Base-by-base conservation (phyloP, 1,284 basidiomycete genomes). In the Rugosomyces carneus region DNA sequence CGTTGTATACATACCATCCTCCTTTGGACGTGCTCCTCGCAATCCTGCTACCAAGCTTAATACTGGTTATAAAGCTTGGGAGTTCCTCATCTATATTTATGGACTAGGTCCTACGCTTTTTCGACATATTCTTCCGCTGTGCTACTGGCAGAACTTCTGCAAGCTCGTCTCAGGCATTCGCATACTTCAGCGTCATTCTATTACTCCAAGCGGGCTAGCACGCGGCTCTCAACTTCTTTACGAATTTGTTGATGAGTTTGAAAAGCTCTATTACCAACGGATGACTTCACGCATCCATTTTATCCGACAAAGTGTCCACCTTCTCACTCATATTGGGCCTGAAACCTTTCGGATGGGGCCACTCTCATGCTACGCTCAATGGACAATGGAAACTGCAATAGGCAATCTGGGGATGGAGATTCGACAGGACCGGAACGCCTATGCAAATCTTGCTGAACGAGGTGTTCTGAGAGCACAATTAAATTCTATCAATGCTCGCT, bases 341-440 rank as follows among this genome's bases (percentile, higher is more conserved):
- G 35, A 67, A 36, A 50, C 49, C 5, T 19, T 44, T 6, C 53
- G 58, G 3, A 16, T 63, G 45, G 66, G 65, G 1, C 63, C 65
- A 10, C 49, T 39, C 0, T 36, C 45, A 3, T 52, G 48, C 35
- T 56, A 45, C 18, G 53, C 61, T 3, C 62, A 65, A 37, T 66
- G 59, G 56, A 59, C 59, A 0, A 61, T 68, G 54, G 66, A 70
- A 40, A 50, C 55, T 6, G 62, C 60, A 0, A 70, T 70, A 37
- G 67, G 64, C 1, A 56, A 59, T 41, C 52, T 64, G 21, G 57
- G 53, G 1, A 18, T 47, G 27, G 57, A 64, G 31, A 53, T 66
- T 9, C 13, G 41, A 2, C 58, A 57, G 37, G 59, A 50, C 2
- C 60, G 56, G 7, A 57, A 61, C 35, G 57, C 59, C 3, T 64